Base-by-base conservation (phyloP, 805 yeast species). In the Metschnikowia corniflorae region DNA sequence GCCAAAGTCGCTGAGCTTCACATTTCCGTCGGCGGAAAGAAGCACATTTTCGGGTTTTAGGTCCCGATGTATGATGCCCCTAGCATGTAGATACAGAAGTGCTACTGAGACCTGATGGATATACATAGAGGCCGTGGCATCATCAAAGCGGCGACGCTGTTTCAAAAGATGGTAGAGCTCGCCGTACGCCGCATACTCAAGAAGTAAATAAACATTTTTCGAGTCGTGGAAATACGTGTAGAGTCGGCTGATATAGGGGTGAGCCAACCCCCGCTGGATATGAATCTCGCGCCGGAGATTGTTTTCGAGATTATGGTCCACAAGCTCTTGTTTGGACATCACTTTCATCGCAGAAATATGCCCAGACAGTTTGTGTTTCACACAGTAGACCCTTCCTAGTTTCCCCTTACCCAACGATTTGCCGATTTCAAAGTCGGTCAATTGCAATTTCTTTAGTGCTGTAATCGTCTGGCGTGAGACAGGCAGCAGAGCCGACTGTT, bases 1-100 rank as follows among this genome's bases (percentile, higher is more conserved):
- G 10, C 98, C 98, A 57, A 93, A 91, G 61, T 91, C 98, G 14
- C 96, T 82, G 25, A 91, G 71, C 57, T 89, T 91, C 37, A 91
- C 71, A 16, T 75, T 75, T 45, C 88, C 85, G 53, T 86, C 78
- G 42, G 80, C 73, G 6, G 87, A 86, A 8, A 91, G 65, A 28
- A 91, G 62, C 33, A 91, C 84, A 51, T 91, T 91, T 56, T 93
- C 97, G 0, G 97, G 97, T 59, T 91, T 91, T 46, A 91, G 77
- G 55, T 91, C 98, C 42, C 97, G 72, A 55, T 91, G 98, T 18
- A 91, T 84, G 29, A 93, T 79, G 46, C 82, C 78, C 50, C 82
- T 85, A 23, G 73, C 64, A 59, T 91, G 97, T 46, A 93, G 65
- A 53, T 88, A 86, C 7, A 69, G 60, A 31, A 91, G 71, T 0